phyloP scores from a whole-genome alignment of 1,284 basidiomycete species.

The Clitocybe nebularis region DNA sequence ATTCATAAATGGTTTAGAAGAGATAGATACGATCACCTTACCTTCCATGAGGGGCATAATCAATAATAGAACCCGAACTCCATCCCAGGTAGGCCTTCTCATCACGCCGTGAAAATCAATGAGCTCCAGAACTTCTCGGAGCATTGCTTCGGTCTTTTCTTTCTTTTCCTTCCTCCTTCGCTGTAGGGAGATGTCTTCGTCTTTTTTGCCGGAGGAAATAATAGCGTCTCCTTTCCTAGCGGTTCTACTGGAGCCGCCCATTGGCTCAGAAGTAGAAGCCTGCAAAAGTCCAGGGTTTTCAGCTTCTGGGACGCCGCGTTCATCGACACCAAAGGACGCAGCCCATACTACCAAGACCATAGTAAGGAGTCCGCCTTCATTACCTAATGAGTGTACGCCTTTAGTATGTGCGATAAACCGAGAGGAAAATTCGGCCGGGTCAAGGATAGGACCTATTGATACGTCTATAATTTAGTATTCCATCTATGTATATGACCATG shows the following conservation, averaged over 20 bases:
- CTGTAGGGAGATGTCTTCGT: conserved; percentile 15
- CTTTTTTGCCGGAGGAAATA: conserved; percentile 9
- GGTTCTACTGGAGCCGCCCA: conserved; percentile 5
- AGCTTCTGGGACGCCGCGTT: conserved; percentile 49
- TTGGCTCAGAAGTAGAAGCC: conserved; percentile 14
- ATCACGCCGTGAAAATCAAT: conserved; percentile 77
- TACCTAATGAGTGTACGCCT: conserved; percentile 50
- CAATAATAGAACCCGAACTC: conserved; percentile 73
- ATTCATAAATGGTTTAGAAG: conserved; percentile 1
- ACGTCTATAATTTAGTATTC: too few relatives aligned
- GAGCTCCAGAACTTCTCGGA: conserved; percentile 70
- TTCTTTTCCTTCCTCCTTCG: conserved; percentile 30
- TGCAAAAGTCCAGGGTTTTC: conserved; percentile 19
- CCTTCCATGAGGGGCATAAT: conserved; percentile 80
- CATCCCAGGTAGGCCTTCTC: conserved; percentile 83
- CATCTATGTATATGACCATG: too few relatives aligned
- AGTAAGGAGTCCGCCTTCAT: conserved; percentile 61
- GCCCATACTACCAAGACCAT: conserved; percentile 82
- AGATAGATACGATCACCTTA: conserved; percentile 27
- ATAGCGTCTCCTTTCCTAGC: conserved; percentile 9
- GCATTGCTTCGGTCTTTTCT: conserved; percentile 48
- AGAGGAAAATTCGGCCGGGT: conserved; percentile 69
- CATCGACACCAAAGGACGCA: conserved; percentile 80
- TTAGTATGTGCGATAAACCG: conserved; percentile 62
- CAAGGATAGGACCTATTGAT: conserved; percentile 63